Base-by-base conservation (phyloP, 2,329 filamentous ascomycete genomes). In the Aspergillus luchuensis region DNA sequence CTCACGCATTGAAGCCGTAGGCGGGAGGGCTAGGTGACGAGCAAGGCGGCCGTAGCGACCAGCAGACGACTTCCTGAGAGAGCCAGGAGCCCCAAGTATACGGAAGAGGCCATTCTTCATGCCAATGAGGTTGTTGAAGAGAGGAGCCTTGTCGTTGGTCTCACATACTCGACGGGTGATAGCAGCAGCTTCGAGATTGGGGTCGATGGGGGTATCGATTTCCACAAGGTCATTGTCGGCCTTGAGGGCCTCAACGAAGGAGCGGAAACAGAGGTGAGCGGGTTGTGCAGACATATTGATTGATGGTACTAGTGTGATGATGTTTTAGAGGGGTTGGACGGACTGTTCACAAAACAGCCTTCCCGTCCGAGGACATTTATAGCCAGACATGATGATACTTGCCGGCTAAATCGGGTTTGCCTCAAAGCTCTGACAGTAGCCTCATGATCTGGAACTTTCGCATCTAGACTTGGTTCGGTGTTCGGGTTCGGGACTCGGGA, bases 121-220 rank as follows among this genome's bases (percentile, higher is more conserved):
- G 1, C 82, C 82, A 56, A 78, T 81, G 56, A 84, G 58, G 25
- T 84, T 84, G 69, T 83, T 81, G 74, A 84, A 83, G 0, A 85
- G 74, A 0, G 82, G 81, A 1, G 82, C 82, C 53, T 80, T 81
- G 58, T 76, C 77, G 47, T 81, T 66, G 0, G 71, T 77, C 61
- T 84, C 82, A 60, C 74, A 78, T 8, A 79, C 80, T 13, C 68
- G 71, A 4, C 82, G 74, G 4, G 79, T 80, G 56, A 84, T 82
- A 11, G 82, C 82, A 4, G 71, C 79, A 0, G 73, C 77, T 65
- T 84, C 80, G 36, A 83, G 74, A 53, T 82, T 62, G 4, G 80
- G 77, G 57, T 83, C 79, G 13, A 79, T 66, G 1, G 61, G 59
- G 5, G 54, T 52, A 58, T 80, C 71, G 61, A 82, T 82, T 53